Evolutionary conservation across 2,329 filamentous ascomycete species (phyloP), one percentile per base, ranked within the genome.

Genomic region (Lasiodiplodia hormozganensis): DNA sequence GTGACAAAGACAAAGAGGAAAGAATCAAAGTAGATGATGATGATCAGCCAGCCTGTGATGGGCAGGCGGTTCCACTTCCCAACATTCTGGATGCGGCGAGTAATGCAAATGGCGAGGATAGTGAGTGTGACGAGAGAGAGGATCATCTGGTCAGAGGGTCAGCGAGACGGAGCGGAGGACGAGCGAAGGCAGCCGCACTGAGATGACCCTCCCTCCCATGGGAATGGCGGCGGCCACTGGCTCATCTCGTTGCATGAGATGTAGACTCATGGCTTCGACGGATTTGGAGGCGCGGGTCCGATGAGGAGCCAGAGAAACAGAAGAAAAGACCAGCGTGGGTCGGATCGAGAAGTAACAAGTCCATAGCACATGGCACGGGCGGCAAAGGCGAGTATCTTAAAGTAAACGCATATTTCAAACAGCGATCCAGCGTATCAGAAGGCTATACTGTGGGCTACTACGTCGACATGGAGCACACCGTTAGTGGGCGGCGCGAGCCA

Each of bases 21-120:
- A 0, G 88, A 90, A 70, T 90, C 87, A 68, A 81, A 49, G 71
- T 90, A 90, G 43, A 90, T 87, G 11, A 83, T 80, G 52, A 90
- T 79, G 58, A 90, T 83, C 60, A 90, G 68, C 69, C 70, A 73
- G 25, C 68, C 73, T 1, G 75, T 71, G 47, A 77, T 56, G 25
- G 76, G 72, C 2, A 77, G 54, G 1, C 49, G 65, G 40, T 65
- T 70, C 74, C 74, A 77, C 40, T 69, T 71, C 14, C 66, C 53
- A 28, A 77, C 67, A 23, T 67, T 70, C 47, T 76, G 71, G 34
- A 74, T 62, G 51, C 76, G 71, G 52, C 76, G 72, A 49, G 72
- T 75, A 75, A 65, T 58, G 54, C 36, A 21, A 49, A 68, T 49
- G 43, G 62, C 69, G 25, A 70, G 68, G 21, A 67, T 52, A 23